A percentile compares a stretch with the other conserved stretches of the same genome.
These are phyloP conservation scores for Phytopythium oedochilum DNA, from an alignment of 352 stramenopile species.

Conservation along the genomic window DNA sequence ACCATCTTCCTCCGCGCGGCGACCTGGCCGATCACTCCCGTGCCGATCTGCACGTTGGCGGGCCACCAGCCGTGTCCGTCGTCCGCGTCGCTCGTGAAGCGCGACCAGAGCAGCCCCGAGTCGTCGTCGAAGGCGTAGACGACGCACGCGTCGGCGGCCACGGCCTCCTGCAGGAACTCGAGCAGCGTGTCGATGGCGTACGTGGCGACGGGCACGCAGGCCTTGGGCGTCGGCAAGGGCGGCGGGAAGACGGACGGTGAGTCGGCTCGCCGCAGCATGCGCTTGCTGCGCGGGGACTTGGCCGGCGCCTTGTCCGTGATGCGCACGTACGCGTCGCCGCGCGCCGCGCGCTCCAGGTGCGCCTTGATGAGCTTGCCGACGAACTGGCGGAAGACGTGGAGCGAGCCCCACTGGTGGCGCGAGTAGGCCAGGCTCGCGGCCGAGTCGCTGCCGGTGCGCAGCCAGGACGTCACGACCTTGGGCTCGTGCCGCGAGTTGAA, in stretches of 20 bases:
- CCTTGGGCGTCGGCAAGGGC: background rate
- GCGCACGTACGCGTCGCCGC: slow-evolving; percentile 20
- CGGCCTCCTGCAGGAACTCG: slow-evolving; percentile 43
- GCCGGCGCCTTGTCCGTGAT: slow-evolving; percentile 4
- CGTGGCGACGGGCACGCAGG: background rate
- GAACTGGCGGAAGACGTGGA: slow-evolving; percentile 59
- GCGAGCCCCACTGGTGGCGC: slow-evolving; percentile 20
- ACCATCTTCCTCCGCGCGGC: slow-evolving; percentile 17
- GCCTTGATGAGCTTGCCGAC: slow-evolving; percentile 51
- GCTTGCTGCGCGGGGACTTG: slow-evolving; percentile 7
- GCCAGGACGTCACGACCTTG: slow-evolving; percentile 34
- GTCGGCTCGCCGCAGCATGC: slow-evolving; percentile 5
- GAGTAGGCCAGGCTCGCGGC: slow-evolving; percentile 10
- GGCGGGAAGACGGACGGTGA: background rate
- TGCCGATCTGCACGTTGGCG: slow-evolving; percentile 39
- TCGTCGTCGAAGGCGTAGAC: slow-evolving; percentile 58
- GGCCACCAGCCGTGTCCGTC: slow-evolving; percentile 12
- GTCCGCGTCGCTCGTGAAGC: slow-evolving; percentile 21
- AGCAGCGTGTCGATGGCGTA: slow-evolving; percentile 34
- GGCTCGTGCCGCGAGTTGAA: slow-evolving; percentile 58
- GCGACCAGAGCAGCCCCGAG: slow-evolving; percentile 42
- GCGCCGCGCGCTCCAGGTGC: slow-evolving; percentile 15
- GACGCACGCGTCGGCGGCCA: slow-evolving; percentile 47
- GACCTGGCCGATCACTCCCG: slow-evolving; percentile 47
- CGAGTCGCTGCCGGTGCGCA: slow-evolving; percentile 16